These are phyloP conservation scores for Candida tetrigidarum DNA, from an alignment of 1,139 yeast genomes.

Conservation along the genomic window DNA sequence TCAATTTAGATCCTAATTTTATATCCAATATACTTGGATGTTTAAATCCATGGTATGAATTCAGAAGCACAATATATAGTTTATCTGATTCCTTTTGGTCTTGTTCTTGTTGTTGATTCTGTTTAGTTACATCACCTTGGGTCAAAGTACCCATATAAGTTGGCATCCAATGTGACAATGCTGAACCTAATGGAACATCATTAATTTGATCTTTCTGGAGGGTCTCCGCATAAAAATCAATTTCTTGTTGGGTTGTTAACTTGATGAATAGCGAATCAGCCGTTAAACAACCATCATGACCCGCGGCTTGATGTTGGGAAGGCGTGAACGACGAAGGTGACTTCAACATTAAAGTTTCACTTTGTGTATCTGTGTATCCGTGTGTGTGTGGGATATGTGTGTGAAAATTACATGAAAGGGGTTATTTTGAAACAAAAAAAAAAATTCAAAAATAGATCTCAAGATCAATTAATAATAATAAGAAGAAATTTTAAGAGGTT, in stretches of 20 bases:
- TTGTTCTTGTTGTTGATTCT: conserved; percentile 1
- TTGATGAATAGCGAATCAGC: conserved; percentile 65
- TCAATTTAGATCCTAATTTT: conserved; percentile 73
- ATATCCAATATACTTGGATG: conserved; percentile 81
- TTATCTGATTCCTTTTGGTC: conserved; percentile 13
- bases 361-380: background rate
- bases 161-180: conserved; percentile 59
- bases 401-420: too few species aligned
- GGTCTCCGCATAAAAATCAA: conserved; percentile 64
- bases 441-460: too few species aligned
- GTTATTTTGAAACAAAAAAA: too few species aligned
- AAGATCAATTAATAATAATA: too few species aligned
- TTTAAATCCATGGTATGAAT: conserved; percentile 61
- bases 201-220: conserved; percentile 23
- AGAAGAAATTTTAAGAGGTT: background rate
- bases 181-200: conserved; percentile 33
- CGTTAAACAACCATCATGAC: conserved; percentile 81
- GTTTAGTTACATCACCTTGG: conserved; percentile 29
- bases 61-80: conserved; percentile 69
- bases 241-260: conserved; percentile 64
- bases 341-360: too few species aligned
- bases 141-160: conserved; percentile 41
- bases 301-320: conserved; percentile 70
- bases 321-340: conserved; percentile 17
- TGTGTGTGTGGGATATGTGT: background rate